phyloP scores from a whole-genome alignment of 2,329 filamentous ascomycete genomes.

The Alternaria gansuensis region DNA sequence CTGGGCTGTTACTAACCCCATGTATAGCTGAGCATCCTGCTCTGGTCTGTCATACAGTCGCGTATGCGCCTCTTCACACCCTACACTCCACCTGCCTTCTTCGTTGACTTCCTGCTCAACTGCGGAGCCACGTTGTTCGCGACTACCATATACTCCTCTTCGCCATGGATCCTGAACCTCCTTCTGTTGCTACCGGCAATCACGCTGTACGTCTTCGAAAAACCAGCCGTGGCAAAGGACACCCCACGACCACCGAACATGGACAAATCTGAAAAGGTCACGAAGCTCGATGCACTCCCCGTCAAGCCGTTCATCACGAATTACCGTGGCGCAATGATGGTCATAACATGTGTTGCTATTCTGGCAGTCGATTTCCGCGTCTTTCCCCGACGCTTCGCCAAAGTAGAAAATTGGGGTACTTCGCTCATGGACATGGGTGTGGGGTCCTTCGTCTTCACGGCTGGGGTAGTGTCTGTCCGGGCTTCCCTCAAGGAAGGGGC shows the following conservation, averaged over 20 bases:
- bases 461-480: slow-evolving; percentile 87
- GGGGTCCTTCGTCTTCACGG: slow-evolving; percentile 95
- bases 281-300: slow-evolving; percentile 66
- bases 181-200: slow-evolving; percentile 77
- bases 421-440: slow-evolving; percentile 99
- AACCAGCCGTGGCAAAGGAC: slow-evolving; percentile 27
- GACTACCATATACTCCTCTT: slow-evolving; percentile 81
- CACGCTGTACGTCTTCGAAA: slow-evolving; percentile 64
- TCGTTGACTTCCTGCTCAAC: slow-evolving; percentile 88
- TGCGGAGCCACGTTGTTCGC: slow-evolving; percentile 83
- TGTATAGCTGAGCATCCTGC: slow-evolving; percentile 75
- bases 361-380: slow-evolving; percentile 95
- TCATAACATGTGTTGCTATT: slow-evolving; percentile 88
- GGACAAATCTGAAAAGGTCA: slow-evolving; percentile 27
- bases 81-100: slow-evolving; percentile 71
- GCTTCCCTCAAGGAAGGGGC: slow-evolving; percentile 75
- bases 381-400: slow-evolving; percentile 93
- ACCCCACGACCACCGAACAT: slow-evolving; percentile 35
- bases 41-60: slow-evolving; percentile 90
- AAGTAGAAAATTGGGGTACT: slow-evolving; percentile 99
- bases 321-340: slow-evolving; percentile 91
- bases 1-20: slow-evolving; percentile 39
- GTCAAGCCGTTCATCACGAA: slow-evolving; percentile 91
- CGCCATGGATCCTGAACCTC: slow-evolving; percentile 75
- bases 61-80: slow-evolving; percentile 84